Evolutionary conservation across 2,329 filamentous ascomycete species (phyloP), one percentile per base, ranked within the genome.

Genomic region (Cercospora citrullina): DNA sequence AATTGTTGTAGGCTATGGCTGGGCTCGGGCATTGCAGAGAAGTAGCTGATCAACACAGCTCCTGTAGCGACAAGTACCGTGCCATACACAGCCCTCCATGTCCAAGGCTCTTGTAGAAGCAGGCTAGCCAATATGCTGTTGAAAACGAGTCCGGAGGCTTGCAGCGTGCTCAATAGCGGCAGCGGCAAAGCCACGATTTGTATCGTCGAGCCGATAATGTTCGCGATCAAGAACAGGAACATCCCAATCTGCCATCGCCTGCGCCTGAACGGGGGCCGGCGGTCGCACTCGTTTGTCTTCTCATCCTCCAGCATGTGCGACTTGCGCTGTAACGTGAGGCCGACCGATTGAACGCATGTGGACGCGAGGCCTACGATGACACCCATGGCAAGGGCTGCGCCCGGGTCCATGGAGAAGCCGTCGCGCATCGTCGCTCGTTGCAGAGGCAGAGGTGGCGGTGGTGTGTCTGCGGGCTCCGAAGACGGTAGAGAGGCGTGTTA

Each of bases 301-400:
- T 96, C 93, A 82, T 99, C 95, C 84, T 99, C 95, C 77, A 98
- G 89, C 73, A 99, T 90, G 82, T 99, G 95, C 71, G 95, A 98
- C 82, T 99, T 98, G 79, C 95, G 92, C 82, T 99, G 95, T 28
- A 99, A 86, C 33, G 95, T 99, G 72, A 99, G 87, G 73, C 95
- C 95, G 75, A 99, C 85, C 79, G 94, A 97, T 80, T 99, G 95
- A 26, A 98, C 88, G 79, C 93, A 95, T 68, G 95, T 97, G 67
- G 94, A 98, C 74, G 97, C 80, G 72, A 99, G 87, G 75, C 95
- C 95, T 78, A 97, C 94, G 71, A 97, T 81, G 78, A 99, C 93
- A 77, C 95, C 95, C 77, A 98, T 87, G 30, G 76, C 75, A 59
- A 72, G 64, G 21, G 68, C 70, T 28, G 69, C 69, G 42, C 69